Percentiles rank a stretch among this genome's conserved stretches.
These are phyloP conservation scores for Vitis labrusca DNA, from an alignment of 164 flowering plant genomes.

Conservation along the genomic window DNA sequence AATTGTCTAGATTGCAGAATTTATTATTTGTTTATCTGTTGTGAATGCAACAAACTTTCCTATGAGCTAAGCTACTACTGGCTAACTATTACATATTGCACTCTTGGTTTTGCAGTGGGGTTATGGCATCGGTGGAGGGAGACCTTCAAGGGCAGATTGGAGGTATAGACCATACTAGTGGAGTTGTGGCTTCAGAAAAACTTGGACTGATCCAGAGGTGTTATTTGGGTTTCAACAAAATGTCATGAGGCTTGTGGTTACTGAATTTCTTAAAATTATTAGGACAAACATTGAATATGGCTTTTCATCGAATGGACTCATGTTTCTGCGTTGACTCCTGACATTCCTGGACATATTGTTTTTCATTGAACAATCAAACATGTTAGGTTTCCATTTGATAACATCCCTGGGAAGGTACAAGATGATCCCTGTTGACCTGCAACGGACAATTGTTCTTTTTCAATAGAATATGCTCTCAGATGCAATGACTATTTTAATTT, in stretches of 20 bases:
- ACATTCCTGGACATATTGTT: background rate
- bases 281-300: background rate
- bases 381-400: too few species aligned
- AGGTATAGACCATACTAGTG: slow-evolving; percentile 84
- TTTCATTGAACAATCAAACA: too few species aligned
- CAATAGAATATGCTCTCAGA: too few species aligned
- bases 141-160: slow-evolving; percentile 76
- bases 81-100: background rate
- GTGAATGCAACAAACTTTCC: too few species aligned
- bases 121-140: slow-evolving; percentile 48
- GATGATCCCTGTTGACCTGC: too few species aligned
- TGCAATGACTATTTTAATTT: too few species aligned
- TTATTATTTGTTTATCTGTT: too few species aligned
- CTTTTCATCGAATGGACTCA: background rate
- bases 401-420: too few species aligned
- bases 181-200: slow-evolving; percentile 7
- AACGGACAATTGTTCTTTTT: too few species aligned
- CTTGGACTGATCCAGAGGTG: background rate
- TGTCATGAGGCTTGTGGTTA: background rate
- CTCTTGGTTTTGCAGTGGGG: slow-evolving; percentile 66
- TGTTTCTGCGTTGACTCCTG: background rate
- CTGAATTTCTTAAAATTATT: too few species aligned
- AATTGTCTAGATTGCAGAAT: too few species aligned
- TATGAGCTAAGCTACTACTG: background rate
- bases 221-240: background rate